These are phyloP conservation scores for Colletotrichum sp. DNA, from an alignment of 2,329 filamentous ascomycete species.

Conservation along the genomic window DNA sequence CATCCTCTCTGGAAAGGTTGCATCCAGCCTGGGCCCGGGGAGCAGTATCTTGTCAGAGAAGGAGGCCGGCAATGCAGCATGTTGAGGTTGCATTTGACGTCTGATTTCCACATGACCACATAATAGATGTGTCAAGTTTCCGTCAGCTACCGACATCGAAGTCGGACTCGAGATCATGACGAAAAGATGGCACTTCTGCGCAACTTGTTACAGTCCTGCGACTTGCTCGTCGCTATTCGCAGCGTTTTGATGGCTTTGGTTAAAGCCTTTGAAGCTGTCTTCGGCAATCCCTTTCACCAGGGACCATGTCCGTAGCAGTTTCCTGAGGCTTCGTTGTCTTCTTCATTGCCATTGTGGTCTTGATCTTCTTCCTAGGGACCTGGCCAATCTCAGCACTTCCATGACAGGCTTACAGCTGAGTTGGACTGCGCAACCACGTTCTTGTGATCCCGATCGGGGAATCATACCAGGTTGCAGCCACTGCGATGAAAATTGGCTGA, in stretches of 20 bases:
- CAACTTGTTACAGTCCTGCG: not conserved
- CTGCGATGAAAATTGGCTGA: not conserved
- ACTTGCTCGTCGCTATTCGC: not conserved
- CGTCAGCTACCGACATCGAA: not conserved
- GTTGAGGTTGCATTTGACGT: no score
- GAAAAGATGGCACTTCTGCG: rapidly evolving
- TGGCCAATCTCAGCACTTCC: not conserved
- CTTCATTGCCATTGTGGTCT: no score
- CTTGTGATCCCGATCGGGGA: not conserved
- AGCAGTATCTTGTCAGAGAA: not conserved
- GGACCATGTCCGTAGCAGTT: not conserved
- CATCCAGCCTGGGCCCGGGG: not conserved
- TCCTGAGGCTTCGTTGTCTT: rapidly evolving
- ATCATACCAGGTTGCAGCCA: not conserved
- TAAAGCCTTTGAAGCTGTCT: not conserved
- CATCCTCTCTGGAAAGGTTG: not conserved
- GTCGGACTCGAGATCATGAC: not conserved
- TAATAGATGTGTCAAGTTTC: not conserved
- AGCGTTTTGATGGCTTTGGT: not conserved
- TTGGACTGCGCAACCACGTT: not conserved
- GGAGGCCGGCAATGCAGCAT: not conserved
- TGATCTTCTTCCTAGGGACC: rapidly evolving
- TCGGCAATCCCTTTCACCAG: not conserved
- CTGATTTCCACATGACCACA: no score
- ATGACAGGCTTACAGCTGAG: not conserved